These are phyloP conservation scores for Evansstolkia leycettana DNA, from an alignment of 495 filamentous ascomycete species.

Conservation along the genomic window DNA sequence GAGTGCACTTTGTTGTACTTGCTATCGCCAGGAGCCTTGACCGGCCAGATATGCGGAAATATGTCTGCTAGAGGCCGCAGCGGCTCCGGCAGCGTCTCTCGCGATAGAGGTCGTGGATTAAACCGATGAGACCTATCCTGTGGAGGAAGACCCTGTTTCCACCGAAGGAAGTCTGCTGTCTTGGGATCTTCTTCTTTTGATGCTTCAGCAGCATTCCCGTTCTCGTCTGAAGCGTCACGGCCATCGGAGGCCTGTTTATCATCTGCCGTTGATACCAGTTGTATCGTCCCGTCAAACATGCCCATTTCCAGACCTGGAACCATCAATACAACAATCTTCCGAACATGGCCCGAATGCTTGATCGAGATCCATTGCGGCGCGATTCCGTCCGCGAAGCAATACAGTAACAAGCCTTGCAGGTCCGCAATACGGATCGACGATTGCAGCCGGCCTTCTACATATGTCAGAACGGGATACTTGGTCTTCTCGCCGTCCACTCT, in stretches of 20 bases:
- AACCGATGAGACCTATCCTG: constrained; percentile 41
- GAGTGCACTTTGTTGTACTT: constrained; percentile 71
- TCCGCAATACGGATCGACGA: constrained; percentile 64
- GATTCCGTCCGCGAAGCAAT: constrained; percentile 73
- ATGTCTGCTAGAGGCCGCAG: constrained; percentile 66
- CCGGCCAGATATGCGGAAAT: constrained; percentile 81
- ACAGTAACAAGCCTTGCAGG: constrained; percentile 72
- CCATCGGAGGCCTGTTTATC: constrained; percentile 2
- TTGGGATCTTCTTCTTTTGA: constrained; percentile 8
- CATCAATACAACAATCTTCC: constrained; percentile 85
- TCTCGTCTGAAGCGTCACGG: neutral
- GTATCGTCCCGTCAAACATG: constrained; percentile 68
- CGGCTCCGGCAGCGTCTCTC: constrained; percentile 45
- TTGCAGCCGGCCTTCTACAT: constrained; percentile 58
- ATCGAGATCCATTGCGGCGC: constrained; percentile 83
- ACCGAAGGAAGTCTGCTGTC: constrained; percentile 23
- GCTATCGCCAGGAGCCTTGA: constrained; percentile 73
- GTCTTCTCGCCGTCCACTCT: constrained; percentile 43
- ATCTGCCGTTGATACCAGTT: constrained; percentile 28
- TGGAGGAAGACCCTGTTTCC: constrained; percentile 32
- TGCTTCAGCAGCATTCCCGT: constrained; percentile 2
- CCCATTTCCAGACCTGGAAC: constrained; percentile 80
- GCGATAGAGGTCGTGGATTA: constrained; percentile 54
- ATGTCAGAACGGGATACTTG: constrained; percentile 64
- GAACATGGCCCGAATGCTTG: constrained; percentile 59